phyloP scores from a whole-genome alignment of 116 monocot species.

The Dioscorea cayenensis region DNA sequence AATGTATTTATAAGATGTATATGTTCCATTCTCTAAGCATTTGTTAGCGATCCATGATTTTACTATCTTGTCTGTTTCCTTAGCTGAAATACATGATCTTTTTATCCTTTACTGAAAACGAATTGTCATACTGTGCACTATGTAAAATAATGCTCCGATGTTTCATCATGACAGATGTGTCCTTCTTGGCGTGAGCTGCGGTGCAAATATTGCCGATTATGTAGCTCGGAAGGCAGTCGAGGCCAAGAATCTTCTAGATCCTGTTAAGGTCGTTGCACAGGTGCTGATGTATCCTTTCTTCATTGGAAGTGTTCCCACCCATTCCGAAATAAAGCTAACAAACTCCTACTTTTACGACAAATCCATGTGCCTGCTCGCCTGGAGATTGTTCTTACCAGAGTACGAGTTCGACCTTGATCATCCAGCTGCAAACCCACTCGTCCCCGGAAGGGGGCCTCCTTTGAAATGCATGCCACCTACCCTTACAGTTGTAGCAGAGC shows the following conservation, averaged over 20 bases:
- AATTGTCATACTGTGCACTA: background rate
- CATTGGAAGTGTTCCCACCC: constrained; percentile 75
- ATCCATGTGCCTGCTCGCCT: constrained; percentile 72
- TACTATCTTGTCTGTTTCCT: too few species aligned
- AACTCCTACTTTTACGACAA: constrained; percentile 97
- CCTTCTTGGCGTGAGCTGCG: constrained; percentile 84
- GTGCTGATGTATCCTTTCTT: constrained; percentile 96
- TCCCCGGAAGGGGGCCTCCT: constrained; percentile 60
- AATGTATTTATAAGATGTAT: too few species aligned
- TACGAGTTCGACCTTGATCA: constrained; percentile 82
- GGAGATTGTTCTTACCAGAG: constrained; percentile 78
- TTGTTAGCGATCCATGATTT: too few species aligned
- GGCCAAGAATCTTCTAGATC: constrained; percentile 60
- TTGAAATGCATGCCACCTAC: constrained; percentile 91
- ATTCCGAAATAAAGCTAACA: constrained; percentile 79
- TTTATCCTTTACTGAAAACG: too few species aligned
- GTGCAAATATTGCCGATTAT: constrained; percentile 85
- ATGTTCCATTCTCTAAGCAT: too few species aligned
- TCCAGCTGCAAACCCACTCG: constrained; percentile 82
- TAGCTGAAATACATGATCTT: too few species aligned
- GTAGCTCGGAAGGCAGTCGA: constrained; percentile 79
- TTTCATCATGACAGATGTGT: constrained; percentile 60
- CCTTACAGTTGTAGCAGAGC: constrained; percentile 83
- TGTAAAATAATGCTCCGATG: background rate
- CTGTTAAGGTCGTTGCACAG: constrained; percentile 87